Evolutionary conservation across 164 flowering plant genomes (phyloP), one percentile per base, ranked within the genome.

Genomic region (Macadamia tetraphylla): DNA sequence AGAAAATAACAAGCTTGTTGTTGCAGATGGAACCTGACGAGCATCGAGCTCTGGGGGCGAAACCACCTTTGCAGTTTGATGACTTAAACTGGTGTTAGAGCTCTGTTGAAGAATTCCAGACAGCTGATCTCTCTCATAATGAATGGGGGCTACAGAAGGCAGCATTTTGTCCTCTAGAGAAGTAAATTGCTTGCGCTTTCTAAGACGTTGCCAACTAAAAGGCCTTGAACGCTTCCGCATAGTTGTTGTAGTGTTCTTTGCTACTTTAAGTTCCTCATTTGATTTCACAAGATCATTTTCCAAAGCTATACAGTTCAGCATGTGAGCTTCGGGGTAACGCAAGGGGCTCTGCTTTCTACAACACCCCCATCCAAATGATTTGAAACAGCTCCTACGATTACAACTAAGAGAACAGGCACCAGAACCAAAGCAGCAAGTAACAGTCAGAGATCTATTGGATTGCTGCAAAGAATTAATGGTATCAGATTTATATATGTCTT

Each of bases 171-270:
- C 23, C 29, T 65, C 79, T 62, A 56, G 65, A 67, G 15, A 48
- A 60, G 64, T 58, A 44, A 75, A 17, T 55, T 62, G 67, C 74
- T 71, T 79, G 14, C 74, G 74, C 67, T 79, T 84, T 73, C 77
- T 79, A 8, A 67, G 66, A 14, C 87, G 84, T 76, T 83, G 86
- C 88, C 85, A 85, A 51, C 79, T 67, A 71, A 65, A 79, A 42
- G 67, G 70, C 66, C 86, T 79, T 53, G 3, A 61, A 56, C 73
- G 83, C 84, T 87, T 87, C 62, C 59, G 64, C 31, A 63, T 57
- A 8, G 65, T 76, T 18, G 9, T 15, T 46, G 44, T 9, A 64
- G 17, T 43, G 67, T 49, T 65, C 15, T 46, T 64, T 44, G 75
- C 62, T 32, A 31, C 51, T 60, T 64, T 53, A 51, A 52, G 29